Conservation (phyloP, 2,329 filamentous ascomycete species). For the Calonectria naviculata region DNA sequence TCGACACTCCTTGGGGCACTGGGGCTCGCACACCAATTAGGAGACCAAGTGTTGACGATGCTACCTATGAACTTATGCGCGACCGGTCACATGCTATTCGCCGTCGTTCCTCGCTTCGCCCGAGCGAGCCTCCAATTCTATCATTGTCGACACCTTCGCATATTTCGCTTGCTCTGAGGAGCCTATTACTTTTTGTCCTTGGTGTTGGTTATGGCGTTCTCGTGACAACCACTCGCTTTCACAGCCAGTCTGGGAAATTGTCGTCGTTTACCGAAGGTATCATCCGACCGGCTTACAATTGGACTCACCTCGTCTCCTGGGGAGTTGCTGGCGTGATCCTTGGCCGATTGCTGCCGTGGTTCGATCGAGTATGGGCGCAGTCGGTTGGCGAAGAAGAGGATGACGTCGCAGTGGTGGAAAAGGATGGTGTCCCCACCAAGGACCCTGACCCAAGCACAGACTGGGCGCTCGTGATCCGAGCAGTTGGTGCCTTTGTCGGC, state of each 20-base stretch:
- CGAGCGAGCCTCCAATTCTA: constrained; percentile 35
- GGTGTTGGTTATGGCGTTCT: constrained; percentile 87
- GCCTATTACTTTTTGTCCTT: constrained; percentile 77
- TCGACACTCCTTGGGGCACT: constrained; percentile 80
- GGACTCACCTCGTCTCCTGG: constrained; percentile 84
- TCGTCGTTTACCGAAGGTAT: constrained; percentile 66
- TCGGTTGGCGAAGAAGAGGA: constrained; percentile 52
- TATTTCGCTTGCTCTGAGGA: constrained; percentile 68
- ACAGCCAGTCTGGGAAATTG: constrained; percentile 71
- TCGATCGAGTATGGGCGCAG: constrained; percentile 80
- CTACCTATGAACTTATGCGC: constrained; percentile 56
- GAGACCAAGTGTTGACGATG: constrained; percentile 55
- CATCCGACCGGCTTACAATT: constrained; percentile 58
- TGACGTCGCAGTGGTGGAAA: constrained; percentile 43
- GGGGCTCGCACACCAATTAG: constrained; percentile 76
- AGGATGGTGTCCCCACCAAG: constrained; percentile 36
- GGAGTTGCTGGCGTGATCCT: constrained; percentile 81
- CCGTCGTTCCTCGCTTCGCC: constrained; percentile 49
- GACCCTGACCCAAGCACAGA: constrained; percentile 64
- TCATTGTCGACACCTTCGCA: constrained; percentile 40
- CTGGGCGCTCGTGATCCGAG: constrained; percentile 75
- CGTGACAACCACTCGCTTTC: constrained; percentile 77
- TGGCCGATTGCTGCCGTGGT: constrained; percentile 84
- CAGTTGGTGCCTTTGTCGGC: constrained; percentile 70
- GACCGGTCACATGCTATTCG: constrained; percentile 49